Conservation (phyloP, 805 yeast species). For the Starmerella apicola region DNA sequence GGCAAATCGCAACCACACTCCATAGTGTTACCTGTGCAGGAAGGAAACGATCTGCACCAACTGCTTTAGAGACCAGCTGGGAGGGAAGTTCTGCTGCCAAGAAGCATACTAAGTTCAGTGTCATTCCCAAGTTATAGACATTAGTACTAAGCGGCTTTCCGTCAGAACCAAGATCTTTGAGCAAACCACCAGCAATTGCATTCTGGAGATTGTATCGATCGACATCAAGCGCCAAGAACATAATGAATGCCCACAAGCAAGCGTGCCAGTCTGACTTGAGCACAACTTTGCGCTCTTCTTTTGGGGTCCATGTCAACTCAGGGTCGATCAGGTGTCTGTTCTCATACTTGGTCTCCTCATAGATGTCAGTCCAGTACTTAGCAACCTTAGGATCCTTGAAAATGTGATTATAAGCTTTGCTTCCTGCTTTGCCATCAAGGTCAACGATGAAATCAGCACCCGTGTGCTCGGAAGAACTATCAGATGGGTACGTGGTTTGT, state of each 20-base stretch:
- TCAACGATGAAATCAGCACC: background rate
- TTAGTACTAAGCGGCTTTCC: slow-evolving; percentile 35
- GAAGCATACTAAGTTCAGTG: slow-evolving; percentile 44
- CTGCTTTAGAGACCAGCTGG: slow-evolving; percentile 47
- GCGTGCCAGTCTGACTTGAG: slow-evolving; percentile 46
- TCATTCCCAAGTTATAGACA: slow-evolving; percentile 48
- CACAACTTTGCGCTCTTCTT: slow-evolving; percentile 39
- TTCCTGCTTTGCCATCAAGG: slow-evolving; percentile 4
- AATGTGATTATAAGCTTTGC: slow-evolving; percentile 20
- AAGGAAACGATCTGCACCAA: slow-evolving; percentile 56
- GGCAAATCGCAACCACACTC: slow-evolving; percentile 45
- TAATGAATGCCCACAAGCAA: slow-evolving; percentile 43
- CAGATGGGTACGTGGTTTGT: too few species aligned
- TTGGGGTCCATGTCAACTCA: slow-evolving; percentile 39
- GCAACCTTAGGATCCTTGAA: slow-evolving; percentile 39
- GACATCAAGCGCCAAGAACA: slow-evolving; percentile 47
- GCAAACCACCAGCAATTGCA: slow-evolving; percentile 45
- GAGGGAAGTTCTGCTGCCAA: slow-evolving; percentile 56
- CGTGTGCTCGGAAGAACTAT: too few species aligned
- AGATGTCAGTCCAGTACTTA: slow-evolving; percentile 34
- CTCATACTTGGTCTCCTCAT: slow-evolving; percentile 42
- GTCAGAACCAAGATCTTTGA: slow-evolving; percentile 39
- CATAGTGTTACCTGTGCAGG: slow-evolving; percentile 47
- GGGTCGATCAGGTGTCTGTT: slow-evolving; percentile 48
- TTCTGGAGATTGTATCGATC: slow-evolving; percentile 48